phyloP scores from a whole-genome alignment of 2,329 filamentous ascomycete genomes.

The Microcera coccophila region DNA sequence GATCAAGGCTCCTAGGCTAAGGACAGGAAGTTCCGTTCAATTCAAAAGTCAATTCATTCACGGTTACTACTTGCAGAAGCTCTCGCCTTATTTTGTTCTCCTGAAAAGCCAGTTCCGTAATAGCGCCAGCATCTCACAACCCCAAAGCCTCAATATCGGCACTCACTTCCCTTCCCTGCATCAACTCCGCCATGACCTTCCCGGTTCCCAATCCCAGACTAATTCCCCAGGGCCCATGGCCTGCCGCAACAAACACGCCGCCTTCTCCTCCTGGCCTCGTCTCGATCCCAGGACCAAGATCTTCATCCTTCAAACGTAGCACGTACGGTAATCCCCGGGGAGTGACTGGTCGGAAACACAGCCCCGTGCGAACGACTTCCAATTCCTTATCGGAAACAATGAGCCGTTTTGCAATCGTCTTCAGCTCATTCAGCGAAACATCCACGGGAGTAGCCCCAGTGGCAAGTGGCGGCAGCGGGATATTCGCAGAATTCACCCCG shows the following conservation, averaged over 20 bases:
- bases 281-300: constrained; percentile 47
- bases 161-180: constrained; percentile 54
- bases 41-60: too few relatives aligned
- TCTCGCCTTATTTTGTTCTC: neutral
- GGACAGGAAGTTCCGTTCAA: too few relatives aligned
- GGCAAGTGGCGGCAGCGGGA: constrained; percentile 53
- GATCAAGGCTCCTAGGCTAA: constrained; percentile 15
- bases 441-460: constrained; percentile 16
- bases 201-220: constrained; percentile 64
- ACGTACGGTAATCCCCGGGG: constrained; percentile 61
- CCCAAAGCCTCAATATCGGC: constrained; percentile 48
- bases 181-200: constrained; percentile 65
- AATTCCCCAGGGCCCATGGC: constrained; percentile 76
- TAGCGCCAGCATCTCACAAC: constrained; percentile 1
- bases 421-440: constrained; percentile 45
- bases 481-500: constrained; percentile 60
- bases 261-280: constrained; percentile 44
- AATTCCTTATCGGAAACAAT: constrained; percentile 49
- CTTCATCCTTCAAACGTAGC: constrained; percentile 50
- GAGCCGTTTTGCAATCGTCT: constrained; percentile 45
- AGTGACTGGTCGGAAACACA: constrained; percentile 73
- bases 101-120: neutral
- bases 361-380: constrained; percentile 58
- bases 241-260: constrained; percentile 67
- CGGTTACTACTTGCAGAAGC: too few relatives aligned